Base-by-base conservation (phyloP, 352 stramenopile species). In the Hyaloperonospora brassicae region DNA sequence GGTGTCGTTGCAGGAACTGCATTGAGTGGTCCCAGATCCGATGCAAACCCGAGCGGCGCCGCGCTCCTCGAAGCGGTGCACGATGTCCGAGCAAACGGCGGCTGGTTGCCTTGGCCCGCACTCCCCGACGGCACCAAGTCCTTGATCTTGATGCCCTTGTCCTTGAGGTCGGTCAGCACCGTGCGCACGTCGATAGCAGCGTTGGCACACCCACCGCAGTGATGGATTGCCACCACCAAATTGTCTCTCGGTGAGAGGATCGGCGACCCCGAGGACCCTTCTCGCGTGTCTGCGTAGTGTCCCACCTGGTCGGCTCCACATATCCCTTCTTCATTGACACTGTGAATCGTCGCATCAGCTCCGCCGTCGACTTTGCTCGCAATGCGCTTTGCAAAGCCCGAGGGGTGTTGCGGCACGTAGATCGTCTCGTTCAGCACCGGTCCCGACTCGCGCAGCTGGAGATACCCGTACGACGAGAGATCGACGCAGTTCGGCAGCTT, bases 121-220 rank as follows among this genome's bases (percentile, higher is more conserved):
- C 27, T 8, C 8, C 27, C 8, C 27, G 27, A 34, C 27, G 27
- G 27, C 27, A 34, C 27, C 27, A 34, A 8, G 8, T 34, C 27
- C 27, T 34, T 34, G 27, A 34, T 34, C 27, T 4, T 34, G 27
- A 34, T 34, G 27, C 27, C 8, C 4, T 34, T 34, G 4, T 9
- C 27, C 11, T 53, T 75, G 55, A 92, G 59, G 36, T 89, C 64
- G 11, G 60, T 60, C 9, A 87, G 46, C 47, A 92, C 73, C 42
- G 78, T 77, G 49, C 86, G 59, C 40, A 58, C 76, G 57, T 87
- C 87, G 49, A 90, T 79, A 9, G 75, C 78, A 1, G 74, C 85
- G 62, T 93, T 93, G n/a, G 75, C 76, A 25, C 82, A 93, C 0
- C 79, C 82, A 12, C 82, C 82, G 45, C 82, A 93, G 52, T 90